These are phyloP conservation scores for Gentiana dahurica DNA, from an alignment of 257 asterid genomes.

Conservation along the genomic window DNA sequence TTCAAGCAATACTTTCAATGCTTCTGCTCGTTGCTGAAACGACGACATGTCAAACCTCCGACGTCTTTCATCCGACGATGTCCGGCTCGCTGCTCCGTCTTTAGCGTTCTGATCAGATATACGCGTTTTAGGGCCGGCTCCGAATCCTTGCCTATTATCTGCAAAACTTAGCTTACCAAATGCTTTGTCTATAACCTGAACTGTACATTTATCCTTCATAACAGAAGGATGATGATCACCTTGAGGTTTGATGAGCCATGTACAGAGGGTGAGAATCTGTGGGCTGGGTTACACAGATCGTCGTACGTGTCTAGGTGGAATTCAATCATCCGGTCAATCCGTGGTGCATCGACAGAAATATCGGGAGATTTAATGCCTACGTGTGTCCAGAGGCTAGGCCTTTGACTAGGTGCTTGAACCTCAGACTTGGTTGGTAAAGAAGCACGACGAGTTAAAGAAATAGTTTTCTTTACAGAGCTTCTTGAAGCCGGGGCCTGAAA, in stretches of 20 bases:
- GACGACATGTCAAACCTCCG: slow-evolving; percentile 72
- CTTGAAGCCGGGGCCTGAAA: slow-evolving; percentile 50
- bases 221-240: slow-evolving; percentile 38
- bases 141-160: slow-evolving; percentile 45
- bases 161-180: slow-evolving; percentile 34
- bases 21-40: slow-evolving; percentile 75
- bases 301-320: slow-evolving; percentile 52
- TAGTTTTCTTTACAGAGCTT: slow-evolving; percentile 39
- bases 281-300: slow-evolving; percentile 28
- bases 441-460: slow-evolving; percentile 50
- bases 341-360: slow-evolving; percentile 78
- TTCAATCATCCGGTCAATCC: slow-evolving; percentile 71
- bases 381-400: slow-evolving; percentile 32
- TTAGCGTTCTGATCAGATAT: slow-evolving; percentile 77
- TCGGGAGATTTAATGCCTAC: slow-evolving; percentile 47
- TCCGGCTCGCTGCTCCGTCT: slow-evolving; percentile 79
- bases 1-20: slow-evolving; percentile 84
- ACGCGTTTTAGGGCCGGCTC: slow-evolving; percentile 17
- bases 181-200: slow-evolving; percentile 51
- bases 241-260: slow-evolving; percentile 48
- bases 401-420: slow-evolving; percentile 24
- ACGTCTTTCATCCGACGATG: slow-evolving; percentile 66
- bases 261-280: slow-evolving; percentile 38
- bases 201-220: slow-evolving; percentile 67
- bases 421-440: slow-evolving; percentile 41